A percentile compares a stretch with the other conserved stretches of the same genome.
Conservation (phyloP, 805 yeast species). For the Yamadazyma paraphyllophila region DNA sequence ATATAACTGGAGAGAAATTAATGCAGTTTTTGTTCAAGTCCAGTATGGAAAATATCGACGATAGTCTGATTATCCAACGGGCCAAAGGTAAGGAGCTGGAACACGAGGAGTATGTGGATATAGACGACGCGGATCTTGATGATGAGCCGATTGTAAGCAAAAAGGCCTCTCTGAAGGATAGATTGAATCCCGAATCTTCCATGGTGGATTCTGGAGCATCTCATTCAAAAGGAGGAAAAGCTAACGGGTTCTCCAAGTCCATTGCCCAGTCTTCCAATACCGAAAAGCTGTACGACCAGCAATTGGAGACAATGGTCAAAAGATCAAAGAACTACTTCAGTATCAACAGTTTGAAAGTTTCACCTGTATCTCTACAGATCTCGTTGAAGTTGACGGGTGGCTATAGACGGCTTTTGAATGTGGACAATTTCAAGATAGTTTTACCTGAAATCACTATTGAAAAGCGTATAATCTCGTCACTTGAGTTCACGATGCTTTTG, state of each 20-base stretch:
- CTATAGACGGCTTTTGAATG: conserved; percentile 34
- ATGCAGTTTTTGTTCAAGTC: conserved; percentile 36
- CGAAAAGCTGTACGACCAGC: conserved; percentile 21
- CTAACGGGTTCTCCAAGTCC: conserved; percentile 4
- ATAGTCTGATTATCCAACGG: conserved; percentile 17
- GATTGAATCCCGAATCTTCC: not conserved
- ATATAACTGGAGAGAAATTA: conserved; percentile 37
- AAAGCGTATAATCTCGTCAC: conserved; percentile 28
- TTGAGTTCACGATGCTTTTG: conserved; percentile 34
- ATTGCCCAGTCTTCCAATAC: conserved; percentile 10
- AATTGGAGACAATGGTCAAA: conserved; percentile 59
- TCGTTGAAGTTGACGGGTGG: conserved; percentile 37
- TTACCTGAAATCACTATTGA: conserved; percentile 35
- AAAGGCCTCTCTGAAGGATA: not conserved
- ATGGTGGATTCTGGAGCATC: not conserved
- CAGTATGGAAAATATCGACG: conserved; percentile 20
- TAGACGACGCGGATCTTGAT: conserved; percentile 10
- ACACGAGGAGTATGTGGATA: conserved; percentile 12
- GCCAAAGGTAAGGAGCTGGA: conserved; percentile 9
- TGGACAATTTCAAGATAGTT: conserved; percentile 31
- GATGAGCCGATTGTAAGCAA: not conserved
- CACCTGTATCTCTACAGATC: conserved; percentile 29
- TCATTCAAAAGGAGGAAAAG: not conserved
- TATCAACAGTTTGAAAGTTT: conserved; percentile 51
- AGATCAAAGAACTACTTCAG: conserved; percentile 75